phyloP scores from a whole-genome alignment of 495 filamentous ascomycete species.

The Aspergillus mulundensis region DNA sequence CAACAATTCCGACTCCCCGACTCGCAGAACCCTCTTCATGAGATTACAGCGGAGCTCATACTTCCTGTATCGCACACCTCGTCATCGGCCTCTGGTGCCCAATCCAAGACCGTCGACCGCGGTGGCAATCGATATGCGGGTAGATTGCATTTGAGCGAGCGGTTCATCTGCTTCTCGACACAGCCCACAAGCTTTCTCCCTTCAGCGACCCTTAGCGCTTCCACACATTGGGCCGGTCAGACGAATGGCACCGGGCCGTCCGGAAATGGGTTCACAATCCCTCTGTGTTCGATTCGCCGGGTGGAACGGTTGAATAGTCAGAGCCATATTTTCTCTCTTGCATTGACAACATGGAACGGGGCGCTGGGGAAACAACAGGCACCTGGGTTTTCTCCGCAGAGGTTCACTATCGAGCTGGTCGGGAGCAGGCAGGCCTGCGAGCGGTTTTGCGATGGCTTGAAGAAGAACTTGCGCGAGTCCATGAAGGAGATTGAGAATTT shows the following conservation, averaged over 20 bases:
- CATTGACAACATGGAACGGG: slow-evolving; percentile 96
- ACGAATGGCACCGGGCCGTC: slow-evolving; percentile 89
- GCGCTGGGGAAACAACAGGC: slow-evolving; percentile 50
- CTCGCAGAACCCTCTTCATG: slow-evolving; percentile 84
- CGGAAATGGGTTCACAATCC: slow-evolving; percentile 95
- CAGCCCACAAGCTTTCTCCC: slow-evolving; percentile 82
- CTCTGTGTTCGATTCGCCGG: slow-evolving; percentile 81
- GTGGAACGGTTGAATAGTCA: slow-evolving; percentile 91
- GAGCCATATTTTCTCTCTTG: slow-evolving; percentile 85
- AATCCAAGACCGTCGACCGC: slow-evolving; percentile 54
- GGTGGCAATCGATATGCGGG: slow-evolving; percentile 85
- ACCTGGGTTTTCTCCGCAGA: slow-evolving; percentile 59
- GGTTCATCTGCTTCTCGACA: slow-evolving; percentile 93
- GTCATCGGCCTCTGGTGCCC: slow-evolving; percentile 49
- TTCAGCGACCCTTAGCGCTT: slow-evolving; percentile 68
- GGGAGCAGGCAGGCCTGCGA: slow-evolving; percentile 87
- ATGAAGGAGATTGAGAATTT: slow-evolving; percentile 83
- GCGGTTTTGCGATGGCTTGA: slow-evolving; percentile 91
- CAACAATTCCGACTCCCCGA: slow-evolving; percentile 93
- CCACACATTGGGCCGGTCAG: slow-evolving; percentile 77
- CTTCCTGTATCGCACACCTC: slow-evolving; percentile 56
- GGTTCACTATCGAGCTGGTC: slow-evolving; percentile 83
- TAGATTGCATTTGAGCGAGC: slow-evolving; percentile 87
- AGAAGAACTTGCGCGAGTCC: slow-evolving; percentile 76
- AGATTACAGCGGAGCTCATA: slow-evolving; percentile 92